phyloP scores from a whole-genome alignment of 1,284 basidiomycete species.

The Apiotrichum siamense region DNA sequence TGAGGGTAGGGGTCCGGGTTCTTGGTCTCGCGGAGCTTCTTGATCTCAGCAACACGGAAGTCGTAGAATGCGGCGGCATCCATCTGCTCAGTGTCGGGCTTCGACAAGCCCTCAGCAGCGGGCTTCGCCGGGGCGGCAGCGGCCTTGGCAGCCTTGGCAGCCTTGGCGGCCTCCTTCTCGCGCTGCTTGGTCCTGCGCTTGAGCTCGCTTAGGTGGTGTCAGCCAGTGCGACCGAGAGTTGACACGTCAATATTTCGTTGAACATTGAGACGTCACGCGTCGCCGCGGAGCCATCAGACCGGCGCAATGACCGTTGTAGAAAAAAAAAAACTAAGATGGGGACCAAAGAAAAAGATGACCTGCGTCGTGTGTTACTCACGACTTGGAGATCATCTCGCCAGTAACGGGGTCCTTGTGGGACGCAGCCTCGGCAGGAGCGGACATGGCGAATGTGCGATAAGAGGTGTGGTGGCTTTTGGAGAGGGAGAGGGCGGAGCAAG shows the following conservation, averaged over 20 bases:
- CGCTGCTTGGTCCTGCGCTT: constrained; percentile 85
- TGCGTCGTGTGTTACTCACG: constrained; percentile 60
- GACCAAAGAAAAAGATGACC: constrained; percentile 15
- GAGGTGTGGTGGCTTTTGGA: not conserved
- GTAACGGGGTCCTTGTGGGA: constrained; percentile 68
- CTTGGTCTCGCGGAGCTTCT: constrained; percentile 75
- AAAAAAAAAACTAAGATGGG: too few species aligned
- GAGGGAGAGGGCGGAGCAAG: not conserved
- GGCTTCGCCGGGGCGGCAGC: constrained; percentile 46
- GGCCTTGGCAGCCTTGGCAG: constrained; percentile 73
- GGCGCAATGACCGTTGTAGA: not conserved
- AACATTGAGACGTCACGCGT: not conserved
- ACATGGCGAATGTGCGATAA: constrained; percentile 38
- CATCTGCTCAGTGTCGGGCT: constrained; percentile 35
- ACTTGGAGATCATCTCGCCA: constrained; percentile 91
- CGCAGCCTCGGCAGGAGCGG: constrained; percentile 37
- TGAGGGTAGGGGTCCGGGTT: constrained; percentile 94
- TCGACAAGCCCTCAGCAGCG: constrained; percentile 41
- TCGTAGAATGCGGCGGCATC: constrained; percentile 80
- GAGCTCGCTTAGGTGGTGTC: constrained; percentile 63
- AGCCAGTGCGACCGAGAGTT: not conserved
- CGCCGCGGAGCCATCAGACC: not conserved
- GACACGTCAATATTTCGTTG: not conserved
- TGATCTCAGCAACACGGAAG: constrained; percentile 79
- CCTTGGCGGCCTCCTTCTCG: constrained; percentile 77